Conservation (phyloP, 148 eudicot species). For the Rhododendron mucronatum region DNA sequence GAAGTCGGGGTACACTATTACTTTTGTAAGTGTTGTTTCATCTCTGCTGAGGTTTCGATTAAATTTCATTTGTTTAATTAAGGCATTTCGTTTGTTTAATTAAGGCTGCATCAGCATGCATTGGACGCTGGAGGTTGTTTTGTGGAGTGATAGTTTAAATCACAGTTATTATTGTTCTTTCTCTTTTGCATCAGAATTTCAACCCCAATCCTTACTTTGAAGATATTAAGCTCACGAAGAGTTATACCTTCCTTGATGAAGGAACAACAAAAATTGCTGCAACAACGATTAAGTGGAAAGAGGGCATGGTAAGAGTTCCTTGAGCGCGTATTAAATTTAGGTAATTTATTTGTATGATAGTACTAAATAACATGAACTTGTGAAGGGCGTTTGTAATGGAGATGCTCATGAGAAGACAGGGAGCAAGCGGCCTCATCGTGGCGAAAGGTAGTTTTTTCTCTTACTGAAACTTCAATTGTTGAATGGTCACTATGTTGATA, state of each 20-base stretch:
- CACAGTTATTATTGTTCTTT: not conserved
- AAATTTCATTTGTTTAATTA: not conserved
- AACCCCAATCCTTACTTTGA: constrained; percentile 80
- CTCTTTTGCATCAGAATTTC: constrained; percentile 49
- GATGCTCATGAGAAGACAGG: constrained; percentile 65
- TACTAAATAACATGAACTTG: not conserved
- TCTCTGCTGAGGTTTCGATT: not conserved
- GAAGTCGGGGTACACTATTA: constrained; percentile 81
- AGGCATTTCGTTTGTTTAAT: not conserved
- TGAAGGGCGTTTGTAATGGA: constrained; percentile 74
- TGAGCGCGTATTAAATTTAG: not conserved
- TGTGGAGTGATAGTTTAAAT: not conserved
- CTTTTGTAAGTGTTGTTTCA: constrained; percentile 65
- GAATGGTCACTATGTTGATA: no score
- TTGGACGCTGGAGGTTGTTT: not conserved
- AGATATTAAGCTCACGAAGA: constrained; percentile 71
- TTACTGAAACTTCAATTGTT: not conserved
- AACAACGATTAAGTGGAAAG: constrained; percentile 87
- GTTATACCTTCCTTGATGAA: constrained; percentile 81
- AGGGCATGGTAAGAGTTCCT: constrained; percentile 64
- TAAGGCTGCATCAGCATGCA: not conserved
- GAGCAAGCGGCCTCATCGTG: constrained; percentile 68
- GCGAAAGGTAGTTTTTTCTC: constrained; percentile 56
- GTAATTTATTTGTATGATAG: not conserved
- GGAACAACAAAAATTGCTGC: constrained; percentile 77